Evolutionary conservation across 2,329 filamentous ascomycete species (phyloP), one percentile per base, ranked within the genome.

Genomic region (Phaeosphaeriaceae sp.): DNA sequence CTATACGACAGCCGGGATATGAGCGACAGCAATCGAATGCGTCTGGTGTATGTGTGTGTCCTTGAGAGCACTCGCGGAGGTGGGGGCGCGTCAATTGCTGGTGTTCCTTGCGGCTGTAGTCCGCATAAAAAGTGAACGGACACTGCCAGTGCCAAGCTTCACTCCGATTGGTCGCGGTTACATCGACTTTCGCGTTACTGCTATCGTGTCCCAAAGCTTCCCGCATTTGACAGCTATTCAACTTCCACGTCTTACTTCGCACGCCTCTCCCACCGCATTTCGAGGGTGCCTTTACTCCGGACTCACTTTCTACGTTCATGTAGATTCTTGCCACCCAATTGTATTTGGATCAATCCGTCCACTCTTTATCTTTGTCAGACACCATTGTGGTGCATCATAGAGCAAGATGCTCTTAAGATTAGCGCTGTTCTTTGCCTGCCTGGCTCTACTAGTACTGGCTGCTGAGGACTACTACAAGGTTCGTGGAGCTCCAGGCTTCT

Each of bases 401-500:
- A 56, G 52, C 68, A 72, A 61, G 42, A 82, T 82, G 80, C 73
- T 81, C 42, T 67, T 81, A 65, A 74, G 81, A 65, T 74, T 79
- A 66, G 71, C 74, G 40, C 67, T 83, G 53, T 67, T 81, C 22
- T 65, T 83, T 54, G 71, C 80, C 46, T 78, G 74, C 60, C 64
- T 84, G 50, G 68, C 81, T 36, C 73, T 81, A 20, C 68, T 83
- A 19, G 80, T 77, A 24, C 68, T 82, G 52, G 79, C 78, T 33
- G 82, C 82, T 41, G 81, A 93, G 72, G 91, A 95, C 76, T 94
- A 89, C 74, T 95, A 95, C 79, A 92, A 93, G 78, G 90, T 90
- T 76, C 53, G 74, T 52, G 10, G 45, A 59, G 49, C 36, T 22
- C 41, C 17, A 3, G 10, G 54, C 19, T 13, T 47, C 11, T n/a